phyloP scores from a whole-genome alignment of 2,329 filamentous ascomycete species.

The Penicillium sp. region DNA sequence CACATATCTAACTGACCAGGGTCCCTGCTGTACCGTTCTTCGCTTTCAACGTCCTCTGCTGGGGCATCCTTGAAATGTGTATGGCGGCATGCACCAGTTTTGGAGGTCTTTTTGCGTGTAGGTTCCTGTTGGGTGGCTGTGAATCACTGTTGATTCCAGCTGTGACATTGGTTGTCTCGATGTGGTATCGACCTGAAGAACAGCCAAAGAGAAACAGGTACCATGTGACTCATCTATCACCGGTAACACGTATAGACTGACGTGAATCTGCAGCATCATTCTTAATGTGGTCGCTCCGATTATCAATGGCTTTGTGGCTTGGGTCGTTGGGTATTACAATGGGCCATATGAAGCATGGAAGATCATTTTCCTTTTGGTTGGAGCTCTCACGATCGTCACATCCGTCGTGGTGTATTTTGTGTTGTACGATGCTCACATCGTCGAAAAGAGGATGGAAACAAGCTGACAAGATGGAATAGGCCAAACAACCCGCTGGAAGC shows the following conservation, averaged over 20 bases:
- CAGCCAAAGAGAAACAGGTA: slow-evolving; percentile 1
- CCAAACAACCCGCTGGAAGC: neutral
- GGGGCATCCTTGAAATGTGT: neutral
- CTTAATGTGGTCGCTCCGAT: neutral
- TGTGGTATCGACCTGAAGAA: slow-evolving; percentile 1
- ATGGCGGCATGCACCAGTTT: slow-evolving; percentile 1
- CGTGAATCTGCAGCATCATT: neutral
- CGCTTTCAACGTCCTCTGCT: neutral
- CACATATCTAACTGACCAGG: neutral
- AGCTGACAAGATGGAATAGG: neutral
- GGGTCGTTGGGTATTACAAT: slow-evolving; percentile 1
- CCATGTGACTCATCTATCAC: too few species aligned
- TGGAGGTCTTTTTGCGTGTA: neutral
- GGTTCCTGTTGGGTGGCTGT: neutral
- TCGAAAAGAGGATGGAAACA: neutral
- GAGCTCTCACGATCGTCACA: neutral
- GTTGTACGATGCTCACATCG: neutral
- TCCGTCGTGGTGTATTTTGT: neutral
- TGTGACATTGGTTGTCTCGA: neutral
- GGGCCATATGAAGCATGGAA: neutral
- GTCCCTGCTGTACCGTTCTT: neutral
- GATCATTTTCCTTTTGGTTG: neutral
- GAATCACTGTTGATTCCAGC: neutral
- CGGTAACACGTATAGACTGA: too few species aligned
- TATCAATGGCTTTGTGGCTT: neutral